These are phyloP conservation scores for Podaxis pistillaris DNA, from an alignment of 768 basidiomycete species.

Conservation along the genomic window DNA sequence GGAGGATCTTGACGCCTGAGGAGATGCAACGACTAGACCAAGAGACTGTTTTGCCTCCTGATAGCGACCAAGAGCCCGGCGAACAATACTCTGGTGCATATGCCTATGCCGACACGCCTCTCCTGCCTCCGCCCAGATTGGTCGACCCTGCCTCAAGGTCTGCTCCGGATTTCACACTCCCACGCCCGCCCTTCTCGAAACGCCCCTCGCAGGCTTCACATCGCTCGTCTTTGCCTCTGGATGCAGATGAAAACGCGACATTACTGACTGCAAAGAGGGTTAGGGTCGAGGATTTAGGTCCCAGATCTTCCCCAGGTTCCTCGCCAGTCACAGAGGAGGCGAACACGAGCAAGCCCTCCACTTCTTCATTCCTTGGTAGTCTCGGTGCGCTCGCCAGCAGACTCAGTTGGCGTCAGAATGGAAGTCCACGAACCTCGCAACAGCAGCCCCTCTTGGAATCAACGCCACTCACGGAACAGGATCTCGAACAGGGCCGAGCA, in stretches of 20 bases:
- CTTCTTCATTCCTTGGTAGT: slow-evolving; percentile 26
- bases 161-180: slow-evolving; percentile 21
- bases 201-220: slow-evolving; percentile 22
- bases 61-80: slow-evolving; percentile 21
- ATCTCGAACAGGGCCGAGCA: slow-evolving; percentile 44
- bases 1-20: slow-evolving; percentile 31
- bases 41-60: slow-evolving; percentile 30
- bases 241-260: slow-evolving; percentile 43
- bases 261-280: slow-evolving; percentile 54
- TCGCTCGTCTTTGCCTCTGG: slow-evolving; percentile 29
- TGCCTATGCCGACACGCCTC: slow-evolving; percentile 29
- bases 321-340: slow-evolving; percentile 2
- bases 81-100: slow-evolving; percentile 28
- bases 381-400: slow-evolving; percentile 51
- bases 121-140: slow-evolving; percentile 33
- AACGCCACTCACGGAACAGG: slow-evolving; percentile 37
- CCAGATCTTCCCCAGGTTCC: slow-evolving; percentile 24
- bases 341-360: neutral
- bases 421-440: slow-evolving; percentile 25
- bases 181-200: slow-evolving; percentile 19
- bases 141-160: slow-evolving; percentile 29
- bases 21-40: slow-evolving; percentile 37
- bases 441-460: slow-evolving; percentile 21
- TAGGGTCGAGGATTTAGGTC: slow-evolving; percentile 35
- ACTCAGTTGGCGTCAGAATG: slow-evolving; percentile 56